Evolutionary conservation across 1,284 basidiomycete species (phyloP).

Genomic region (Trichosporon coremiiforme): DNA sequence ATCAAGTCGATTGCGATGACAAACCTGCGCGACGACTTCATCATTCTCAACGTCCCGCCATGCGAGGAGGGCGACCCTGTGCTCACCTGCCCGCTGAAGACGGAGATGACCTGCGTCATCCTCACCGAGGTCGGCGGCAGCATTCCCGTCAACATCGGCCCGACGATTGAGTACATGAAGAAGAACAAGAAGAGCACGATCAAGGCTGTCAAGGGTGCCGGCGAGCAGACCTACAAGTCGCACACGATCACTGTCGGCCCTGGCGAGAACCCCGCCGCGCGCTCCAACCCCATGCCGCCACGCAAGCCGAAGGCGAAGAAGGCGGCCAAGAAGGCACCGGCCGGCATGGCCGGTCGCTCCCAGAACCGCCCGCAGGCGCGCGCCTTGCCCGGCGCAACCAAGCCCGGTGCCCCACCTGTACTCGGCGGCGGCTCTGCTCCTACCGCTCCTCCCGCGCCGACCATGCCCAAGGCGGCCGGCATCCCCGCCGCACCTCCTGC

Average conservation of each 20-base stretch:
- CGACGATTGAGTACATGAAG: conserved; percentile 87
- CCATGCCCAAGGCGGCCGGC: conserved; percentile 1
- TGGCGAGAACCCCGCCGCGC: conserved; percentile 80
- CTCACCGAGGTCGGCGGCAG: conserved; percentile 78
- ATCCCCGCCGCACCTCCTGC: neutral
- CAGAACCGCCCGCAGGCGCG: conserved; percentile 51
- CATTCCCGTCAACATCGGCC: conserved; percentile 71
- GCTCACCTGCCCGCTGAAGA: conserved; percentile 92
- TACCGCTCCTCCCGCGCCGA: conserved; percentile 3
- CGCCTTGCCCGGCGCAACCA: conserved; percentile 52
- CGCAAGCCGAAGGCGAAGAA: conserved; percentile 67
- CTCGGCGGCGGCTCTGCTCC: conserved; percentile 29
- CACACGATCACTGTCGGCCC: conserved; percentile 84
- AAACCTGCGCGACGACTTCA: conserved; percentile 90
- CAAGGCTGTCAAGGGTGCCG: conserved; percentile 87
- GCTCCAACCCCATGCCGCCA: conserved; percentile 80
- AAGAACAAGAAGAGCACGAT: conserved; percentile 94
- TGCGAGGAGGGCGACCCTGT: conserved; percentile 94
- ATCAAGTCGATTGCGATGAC: conserved; percentile 86
- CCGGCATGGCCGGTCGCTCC: conserved; percentile 43
- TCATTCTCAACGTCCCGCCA: conserved; percentile 74
- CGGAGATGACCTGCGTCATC: conserved; percentile 83
- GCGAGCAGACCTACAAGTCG: conserved; percentile 91
- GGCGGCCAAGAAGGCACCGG: conserved; percentile 48
- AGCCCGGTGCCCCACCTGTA: conserved; percentile 52